phyloP scores from a whole-genome alignment of 148 eudicot genomes.

The Rhododendron vialii region DNA sequence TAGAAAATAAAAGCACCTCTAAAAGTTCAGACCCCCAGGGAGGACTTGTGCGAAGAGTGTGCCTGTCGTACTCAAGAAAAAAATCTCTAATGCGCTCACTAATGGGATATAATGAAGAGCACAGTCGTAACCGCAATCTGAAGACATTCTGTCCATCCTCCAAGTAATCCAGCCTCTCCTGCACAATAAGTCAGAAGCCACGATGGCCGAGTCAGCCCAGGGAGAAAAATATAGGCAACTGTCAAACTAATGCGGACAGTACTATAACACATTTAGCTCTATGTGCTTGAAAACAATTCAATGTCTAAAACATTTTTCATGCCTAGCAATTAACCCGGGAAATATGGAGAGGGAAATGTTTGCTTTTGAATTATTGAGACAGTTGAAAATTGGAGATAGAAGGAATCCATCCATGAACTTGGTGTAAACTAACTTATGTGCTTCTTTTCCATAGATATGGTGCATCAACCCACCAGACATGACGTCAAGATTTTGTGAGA shows the following conservation, averaged over 20 bases:
- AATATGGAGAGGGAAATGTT: not conserved
- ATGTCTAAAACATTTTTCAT: not conserved
- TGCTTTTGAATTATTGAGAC: not conserved
- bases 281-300: not conserved
- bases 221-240: not conserved
- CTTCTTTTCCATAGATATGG: not conserved
- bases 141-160: conserved; percentile 94
- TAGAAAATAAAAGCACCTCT: conserved; percentile 48
- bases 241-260: not conserved
- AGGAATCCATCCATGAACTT: not conserved
- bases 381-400: not conserved
- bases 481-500: not conserved
- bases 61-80: conserved; percentile 95
- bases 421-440: not conserved
- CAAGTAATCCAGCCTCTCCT: conserved; percentile 93
- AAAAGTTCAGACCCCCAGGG: conserved; percentile 99
- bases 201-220: conserved; percentile 11
- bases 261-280: not conserved
- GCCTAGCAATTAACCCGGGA: not conserved
- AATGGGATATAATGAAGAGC: conserved; percentile 86
- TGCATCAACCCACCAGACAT: not conserved
- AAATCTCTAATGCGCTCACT: conserved; percentile 97
- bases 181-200: conserved; percentile 14
- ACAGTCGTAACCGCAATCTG: conserved; percentile 73
- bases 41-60: conserved; percentile 94